These are phyloP conservation scores for Cadophora gregata DNA, from an alignment of 2,329 filamentous ascomycete genomes.

Conservation along the genomic window DNA sequence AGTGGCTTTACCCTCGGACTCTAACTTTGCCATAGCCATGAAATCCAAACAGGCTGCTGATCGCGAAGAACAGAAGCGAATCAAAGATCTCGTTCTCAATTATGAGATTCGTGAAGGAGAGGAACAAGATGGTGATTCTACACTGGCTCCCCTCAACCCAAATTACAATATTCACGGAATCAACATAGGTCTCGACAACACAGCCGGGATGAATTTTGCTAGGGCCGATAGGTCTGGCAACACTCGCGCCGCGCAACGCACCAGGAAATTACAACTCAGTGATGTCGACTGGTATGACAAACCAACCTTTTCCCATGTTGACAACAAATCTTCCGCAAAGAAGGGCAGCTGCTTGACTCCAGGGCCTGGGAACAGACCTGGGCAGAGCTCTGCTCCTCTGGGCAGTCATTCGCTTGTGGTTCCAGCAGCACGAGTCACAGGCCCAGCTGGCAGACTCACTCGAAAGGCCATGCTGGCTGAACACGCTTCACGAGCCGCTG, in stretches of 20 bases:
- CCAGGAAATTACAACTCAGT: slow-evolving; percentile 89
- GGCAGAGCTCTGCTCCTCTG: background rate
- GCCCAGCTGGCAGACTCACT: slow-evolving; percentile 33
- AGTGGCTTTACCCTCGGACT: slow-evolving; percentile 88
- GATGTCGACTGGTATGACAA: slow-evolving; percentile 92
- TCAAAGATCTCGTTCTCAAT: slow-evolving; percentile 96
- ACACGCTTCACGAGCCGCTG: slow-evolving; percentile 31
- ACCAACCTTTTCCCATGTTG: slow-evolving; percentile 32
- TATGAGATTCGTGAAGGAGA: slow-evolving; percentile 90
- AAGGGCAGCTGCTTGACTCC: background rate
- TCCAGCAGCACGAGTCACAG: slow-evolving; percentile 21
- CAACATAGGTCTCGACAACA: slow-evolving; percentile 62
- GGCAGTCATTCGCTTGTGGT: slow-evolving; percentile 11
- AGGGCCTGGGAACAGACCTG: slow-evolving; percentile 3
- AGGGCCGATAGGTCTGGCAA: slow-evolving; percentile 46
- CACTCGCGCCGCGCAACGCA: slow-evolving; percentile 72
- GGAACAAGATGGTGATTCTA: slow-evolving; percentile 74
- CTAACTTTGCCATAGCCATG: slow-evolving; percentile 94
- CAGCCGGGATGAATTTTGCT: slow-evolving; percentile 46
- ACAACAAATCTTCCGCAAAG: slow-evolving; percentile 23
- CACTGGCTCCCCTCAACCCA: slow-evolving; percentile 50
- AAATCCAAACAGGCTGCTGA: slow-evolving; percentile 94
- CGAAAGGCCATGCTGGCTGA: slow-evolving; percentile 38
- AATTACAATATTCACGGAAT: slow-evolving; percentile 59
- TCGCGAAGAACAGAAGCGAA: slow-evolving; percentile 94